Evolutionary conservation across 768 basidiomycete genomes (phyloP).

Genomic region (Leccinum sublutescens): DNA sequence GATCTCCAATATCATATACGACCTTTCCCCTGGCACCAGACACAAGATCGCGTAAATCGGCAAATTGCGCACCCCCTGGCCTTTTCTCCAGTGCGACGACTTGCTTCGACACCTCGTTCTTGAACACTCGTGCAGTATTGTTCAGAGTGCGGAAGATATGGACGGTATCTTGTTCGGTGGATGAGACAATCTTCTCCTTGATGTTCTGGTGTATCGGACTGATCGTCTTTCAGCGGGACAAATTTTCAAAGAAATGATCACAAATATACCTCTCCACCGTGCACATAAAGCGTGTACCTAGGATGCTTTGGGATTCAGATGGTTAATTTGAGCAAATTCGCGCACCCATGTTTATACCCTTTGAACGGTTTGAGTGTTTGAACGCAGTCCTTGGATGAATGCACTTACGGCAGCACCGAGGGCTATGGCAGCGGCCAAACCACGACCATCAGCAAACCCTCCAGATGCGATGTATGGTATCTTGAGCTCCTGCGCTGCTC

Average conservation of each 20-base stretch:
- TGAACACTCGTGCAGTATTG: constrained; percentile 84
- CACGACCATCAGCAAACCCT: constrained; percentile 84
- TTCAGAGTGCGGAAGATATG: constrained; percentile 89
- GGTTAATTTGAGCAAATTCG: not conserved
- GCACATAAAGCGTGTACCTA: constrained; percentile 86
- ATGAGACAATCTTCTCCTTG: constrained; percentile 84
- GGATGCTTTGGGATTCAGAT: not conserved
- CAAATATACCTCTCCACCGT: constrained; percentile 69
- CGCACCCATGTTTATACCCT: constrained; percentile 84
- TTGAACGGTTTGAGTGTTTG: not conserved
- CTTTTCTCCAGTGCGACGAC: constrained; percentile 82
- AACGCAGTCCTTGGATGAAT: not conserved
- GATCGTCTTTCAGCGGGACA: constrained; percentile 1
- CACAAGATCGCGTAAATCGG: constrained; percentile 77
- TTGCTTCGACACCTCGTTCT: constrained; percentile 79
- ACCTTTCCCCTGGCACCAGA: constrained; percentile 64
- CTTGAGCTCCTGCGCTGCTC: constrained; percentile 80
- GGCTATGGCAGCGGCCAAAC: constrained; percentile 77
- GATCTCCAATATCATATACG: constrained; percentile 83
- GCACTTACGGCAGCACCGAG: constrained; percentile 73
- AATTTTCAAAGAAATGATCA: not conserved
- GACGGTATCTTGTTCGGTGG: constrained; percentile 78
- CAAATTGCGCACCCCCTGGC: constrained; percentile 85
- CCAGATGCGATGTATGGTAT: constrained; percentile 90
- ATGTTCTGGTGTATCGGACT: constrained; percentile 87